Evolutionary conservation across 441 rosid genomes (phyloP), one percentile per base, ranked within the genome.

Genomic region (Melastoma candidum): DNA sequence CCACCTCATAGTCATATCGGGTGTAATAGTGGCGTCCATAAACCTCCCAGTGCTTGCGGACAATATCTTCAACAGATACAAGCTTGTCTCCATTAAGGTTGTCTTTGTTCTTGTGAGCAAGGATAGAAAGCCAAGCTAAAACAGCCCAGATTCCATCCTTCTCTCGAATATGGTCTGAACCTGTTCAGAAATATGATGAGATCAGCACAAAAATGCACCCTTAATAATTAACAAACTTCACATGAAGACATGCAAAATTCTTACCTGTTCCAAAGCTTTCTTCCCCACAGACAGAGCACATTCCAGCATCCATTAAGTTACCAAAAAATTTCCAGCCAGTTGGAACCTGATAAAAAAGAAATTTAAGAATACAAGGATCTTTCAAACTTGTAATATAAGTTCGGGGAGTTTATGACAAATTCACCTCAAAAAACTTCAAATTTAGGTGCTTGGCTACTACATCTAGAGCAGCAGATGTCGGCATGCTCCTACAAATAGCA

Each of bases 261-360:
- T 59, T 58, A 82, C 99, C 97, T 68, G 99, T 87, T 75, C 97
- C 97, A 75, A 94, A 94, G 69, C 97, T 94, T 77, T 94, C 99
- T 80, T 94, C 97, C 25, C 97, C 99, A 57, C 99, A 94, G 51
- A 94, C 49, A 51, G 99, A 94, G 60, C 96, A 94, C 63, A 81
- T 56, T 53, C 96, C 96, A 49, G 87, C 99, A 75, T 93, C 99
- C 99, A 93, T 93, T 60, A 93, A 77, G 72, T 93, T 93, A 58
- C 99, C 99, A 66, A 93, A 93, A 67, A 89, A 89, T 67, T 89
- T 93, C 99, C 97, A 87, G 58, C 99, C 97, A 24, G 96, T 93
- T 53, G 96, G 99, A 47, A 89, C 99, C 97, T 89, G 70, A 32
- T 4, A 32, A 6, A 32, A 32, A 32, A 32, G 8, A 32, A 32